Base-by-base conservation (phyloP, 192 early-diverging fungal genomes). In the Gorgonomyces haynaldii region DNA sequence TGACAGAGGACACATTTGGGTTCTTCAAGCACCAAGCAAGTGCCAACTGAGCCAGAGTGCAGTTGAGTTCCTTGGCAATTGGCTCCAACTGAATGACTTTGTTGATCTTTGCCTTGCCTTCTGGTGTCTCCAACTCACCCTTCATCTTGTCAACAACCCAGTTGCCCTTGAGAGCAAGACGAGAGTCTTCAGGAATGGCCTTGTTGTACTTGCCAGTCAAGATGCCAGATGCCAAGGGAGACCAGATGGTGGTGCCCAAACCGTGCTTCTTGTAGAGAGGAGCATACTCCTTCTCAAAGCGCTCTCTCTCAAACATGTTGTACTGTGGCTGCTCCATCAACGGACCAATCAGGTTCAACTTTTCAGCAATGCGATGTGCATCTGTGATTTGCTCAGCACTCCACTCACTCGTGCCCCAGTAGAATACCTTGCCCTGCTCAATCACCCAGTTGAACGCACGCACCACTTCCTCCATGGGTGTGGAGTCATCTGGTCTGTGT, bases 381-480 rank as follows among this genome's bases (percentile, higher is more conserved):
- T 91, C 83, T 0, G 61, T 66, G 45, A 89, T 74, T 52, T 85
- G 76, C 54, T 84, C 72, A 3, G 83, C 70, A 26, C 72, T 74
- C 88, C 88, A 91, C 63, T 91, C 88, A 23, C 69, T 72, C 19
- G 45, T 69, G 23, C 86, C 83, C 84, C 85, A 91, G 62, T 89
- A 88, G 17, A 88, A 76, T 7, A 82, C 80, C 69, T 70, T 71
- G 26, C 86, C 86, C 49, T 78, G 72, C 30, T 88, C 79, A 50
- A 91, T 85, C 13, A 82, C 68, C 62, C 66, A 70, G 55, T 87
- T 86, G 56, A 91, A 91, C 3, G 83, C 88, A 1, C 85, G 79
- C 8, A 91, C 86, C 31, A 76, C 75, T 59, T 91, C 86, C 49
- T 85, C 81, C 82, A 86, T 91, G n/a, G 85, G 85, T 25, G 76